These are phyloP conservation scores for Aspergillus chevalieri DNA, from an alignment of 2,329 filamentous ascomycete species.

Conservation along the genomic window DNA sequence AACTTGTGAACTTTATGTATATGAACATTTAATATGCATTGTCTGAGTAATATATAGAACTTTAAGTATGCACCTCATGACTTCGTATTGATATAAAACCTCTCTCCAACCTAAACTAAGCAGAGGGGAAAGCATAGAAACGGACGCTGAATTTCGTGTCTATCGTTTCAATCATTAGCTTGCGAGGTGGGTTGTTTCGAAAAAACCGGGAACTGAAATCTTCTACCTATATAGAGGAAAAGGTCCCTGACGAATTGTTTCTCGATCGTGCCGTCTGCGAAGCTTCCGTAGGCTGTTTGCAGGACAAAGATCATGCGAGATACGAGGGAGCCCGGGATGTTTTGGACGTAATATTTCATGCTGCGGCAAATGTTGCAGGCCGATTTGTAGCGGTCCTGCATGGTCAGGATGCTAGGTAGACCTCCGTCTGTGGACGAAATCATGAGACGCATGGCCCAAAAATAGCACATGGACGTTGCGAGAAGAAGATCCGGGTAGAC, in stretches of 20 bases:
- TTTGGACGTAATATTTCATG: slow-evolving; percentile 22
- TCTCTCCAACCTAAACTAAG: too few relatives aligned
- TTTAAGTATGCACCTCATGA: too few relatives aligned
- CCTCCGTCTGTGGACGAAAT: slow-evolving; percentile 17
- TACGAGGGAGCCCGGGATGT: slow-evolving; percentile 19
- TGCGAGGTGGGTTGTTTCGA: slow-evolving; percentile 15
- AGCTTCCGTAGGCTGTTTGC: slow-evolving; percentile 21
- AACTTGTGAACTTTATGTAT: too few relatives aligned
- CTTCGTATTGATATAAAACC: too few relatives aligned
- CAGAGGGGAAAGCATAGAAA: too few relatives aligned
- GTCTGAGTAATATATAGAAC: too few relatives aligned
- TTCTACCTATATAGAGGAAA: slow-evolving; percentile 17
- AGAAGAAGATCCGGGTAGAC: slow-evolving; percentile 20
- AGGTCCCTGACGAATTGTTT: slow-evolving; percentile 19
- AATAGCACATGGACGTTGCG: slow-evolving; percentile 18
- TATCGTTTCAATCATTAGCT: neutral
- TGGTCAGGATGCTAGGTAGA: slow-evolving; percentile 13
- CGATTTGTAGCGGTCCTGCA: slow-evolving; percentile 19
- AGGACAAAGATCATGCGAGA: slow-evolving; percentile 26
- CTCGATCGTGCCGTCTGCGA: slow-evolving; percentile 21
- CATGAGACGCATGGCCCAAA: slow-evolving; percentile 21
- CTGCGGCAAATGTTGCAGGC: slow-evolving; percentile 27
- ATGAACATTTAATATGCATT: too few relatives aligned
- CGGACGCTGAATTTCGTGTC: too few relatives aligned
- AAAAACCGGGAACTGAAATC: slow-evolving; percentile 17